phyloP scores from a whole-genome alignment of 2,329 filamentous ascomycete species.

The Neophaeococcomyces aloes region DNA sequence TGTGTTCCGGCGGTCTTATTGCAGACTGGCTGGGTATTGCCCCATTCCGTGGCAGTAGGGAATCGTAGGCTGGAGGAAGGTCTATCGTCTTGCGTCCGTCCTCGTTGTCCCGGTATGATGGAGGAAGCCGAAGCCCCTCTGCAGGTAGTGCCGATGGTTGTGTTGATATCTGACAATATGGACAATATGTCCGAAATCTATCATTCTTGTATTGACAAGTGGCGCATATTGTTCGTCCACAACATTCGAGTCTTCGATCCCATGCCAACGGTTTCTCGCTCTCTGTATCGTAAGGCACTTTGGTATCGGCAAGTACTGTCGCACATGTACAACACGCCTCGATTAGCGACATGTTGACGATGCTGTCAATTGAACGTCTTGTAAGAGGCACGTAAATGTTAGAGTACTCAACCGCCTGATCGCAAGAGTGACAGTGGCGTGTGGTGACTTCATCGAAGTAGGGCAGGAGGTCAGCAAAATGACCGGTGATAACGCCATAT shows the following conservation, averaged over 20 bases:
- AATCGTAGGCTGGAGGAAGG: conserved; percentile 16
- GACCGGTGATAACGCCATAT: no score
- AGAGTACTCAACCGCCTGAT: background rate
- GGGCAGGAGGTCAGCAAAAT: no score
- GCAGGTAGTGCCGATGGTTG: conserved; percentile 49
- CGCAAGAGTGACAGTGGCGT: background rate
- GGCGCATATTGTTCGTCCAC: conserved; percentile 59
- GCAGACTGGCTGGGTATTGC: background rate
- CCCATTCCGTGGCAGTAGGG: conserved; percentile 13
- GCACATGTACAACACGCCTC: conserved; percentile 63
- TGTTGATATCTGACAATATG: conserved; percentile 65
- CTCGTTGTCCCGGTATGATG: conserved; percentile 21
- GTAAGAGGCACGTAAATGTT: background rate
- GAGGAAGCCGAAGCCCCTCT: conserved; percentile 45
- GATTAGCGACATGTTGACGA: conserved; percentile 27
- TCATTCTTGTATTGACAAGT: conserved; percentile 57
- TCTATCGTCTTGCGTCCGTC: background rate
- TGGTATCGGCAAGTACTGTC: conserved; percentile 46
- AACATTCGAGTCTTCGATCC: conserved; percentile 57
- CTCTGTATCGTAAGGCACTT: conserved; percentile 42
- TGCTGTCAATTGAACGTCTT: background rate
- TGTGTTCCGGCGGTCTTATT: conserved; percentile 18
- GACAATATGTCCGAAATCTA: conserved; percentile 57
- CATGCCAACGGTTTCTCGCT: conserved; percentile 51
- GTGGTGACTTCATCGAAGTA: conserved; percentile 1